phyloP scores from a whole-genome alignment of 2,329 filamentous ascomycete species.

The Diaporthe batatas region DNA sequence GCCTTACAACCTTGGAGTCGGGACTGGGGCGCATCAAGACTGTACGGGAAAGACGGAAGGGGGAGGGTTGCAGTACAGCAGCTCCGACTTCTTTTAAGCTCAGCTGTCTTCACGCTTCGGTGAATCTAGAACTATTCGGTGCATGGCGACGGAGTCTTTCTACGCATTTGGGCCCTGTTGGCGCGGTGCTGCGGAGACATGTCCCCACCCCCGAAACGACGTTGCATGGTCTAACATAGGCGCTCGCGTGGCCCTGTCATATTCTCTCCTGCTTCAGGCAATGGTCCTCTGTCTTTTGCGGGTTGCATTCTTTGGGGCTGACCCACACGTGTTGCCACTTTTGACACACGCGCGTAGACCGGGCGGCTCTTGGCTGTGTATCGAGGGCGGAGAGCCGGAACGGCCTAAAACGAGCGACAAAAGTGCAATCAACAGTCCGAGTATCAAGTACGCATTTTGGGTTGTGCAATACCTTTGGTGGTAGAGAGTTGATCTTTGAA shows the following conservation, averaged over 20 bases:
- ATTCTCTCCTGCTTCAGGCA: neutral
- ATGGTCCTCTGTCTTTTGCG: neutral
- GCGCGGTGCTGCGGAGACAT: slow-evolving; percentile 16
- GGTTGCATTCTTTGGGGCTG: neutral
- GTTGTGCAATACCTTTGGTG: neutral
- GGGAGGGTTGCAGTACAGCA: neutral
- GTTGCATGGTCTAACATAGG: neutral
- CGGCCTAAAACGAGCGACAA: neutral
- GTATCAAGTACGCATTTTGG: neutral
- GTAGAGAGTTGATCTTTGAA: too few relatives aligned
- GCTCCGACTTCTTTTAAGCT: neutral
- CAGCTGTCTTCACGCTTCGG: neutral
- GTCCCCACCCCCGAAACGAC: slow-evolving; percentile 1
- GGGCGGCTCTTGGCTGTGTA: neutral
- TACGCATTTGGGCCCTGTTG: slow-evolving; percentile 7
- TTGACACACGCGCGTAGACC: neutral
- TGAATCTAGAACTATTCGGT: neutral
- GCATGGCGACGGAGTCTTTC: slow-evolving; percentile 1
- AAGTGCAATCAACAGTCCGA: neutral
- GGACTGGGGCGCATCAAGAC: too few relatives aligned
- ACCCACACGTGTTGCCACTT: neutral
- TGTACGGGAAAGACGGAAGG: neutral
- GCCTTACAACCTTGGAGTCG: neutral
- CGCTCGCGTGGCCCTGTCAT: neutral
- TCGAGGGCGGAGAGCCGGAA: neutral